phyloP scores from a whole-genome alignment of 2,329 filamentous ascomycete species.

The Talaromyces sp. region DNA sequence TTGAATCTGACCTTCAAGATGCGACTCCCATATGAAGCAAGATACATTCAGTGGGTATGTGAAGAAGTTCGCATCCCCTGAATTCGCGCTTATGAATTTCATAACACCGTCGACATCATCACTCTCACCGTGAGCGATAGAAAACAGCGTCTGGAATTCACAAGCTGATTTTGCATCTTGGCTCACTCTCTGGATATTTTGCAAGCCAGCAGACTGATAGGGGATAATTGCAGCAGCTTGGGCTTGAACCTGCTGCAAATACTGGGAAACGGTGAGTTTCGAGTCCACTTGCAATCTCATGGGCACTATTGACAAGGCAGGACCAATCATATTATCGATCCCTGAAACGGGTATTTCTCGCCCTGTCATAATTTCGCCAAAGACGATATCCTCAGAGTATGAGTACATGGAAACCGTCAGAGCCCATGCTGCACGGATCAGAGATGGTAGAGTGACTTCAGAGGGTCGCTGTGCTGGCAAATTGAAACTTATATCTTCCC shows the following conservation, averaged over 20 bases:
- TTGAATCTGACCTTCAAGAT: slow-evolving; percentile 12
- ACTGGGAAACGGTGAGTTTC: slow-evolving; percentile 40
- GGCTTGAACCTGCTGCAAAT: slow-evolving; percentile 52
- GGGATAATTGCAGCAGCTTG: slow-evolving; percentile 58
- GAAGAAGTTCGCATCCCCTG: slow-evolving; percentile 16
- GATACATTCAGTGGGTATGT: slow-evolving; percentile 17
- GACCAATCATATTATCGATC: slow-evolving; percentile 40
- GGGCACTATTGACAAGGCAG: slow-evolving; percentile 42
- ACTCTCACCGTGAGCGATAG: slow-evolving; percentile 15
- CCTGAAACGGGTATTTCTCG: slow-evolving; percentile 35
- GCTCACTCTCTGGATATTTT: slow-evolving; percentile 24
- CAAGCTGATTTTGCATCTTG: slow-evolving; percentile 16
- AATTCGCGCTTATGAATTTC: slow-evolving; percentile 15
- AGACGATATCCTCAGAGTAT: slow-evolving; percentile 39
- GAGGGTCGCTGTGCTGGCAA: slow-evolving; percentile 8
- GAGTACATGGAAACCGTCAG: slow-evolving; percentile 38
- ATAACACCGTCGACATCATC: slow-evolving; percentile 34
- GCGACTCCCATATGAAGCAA: slow-evolving; percentile 15
- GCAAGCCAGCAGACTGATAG: slow-evolving; percentile 50
- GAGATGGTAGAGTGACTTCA: slow-evolving; percentile 28
- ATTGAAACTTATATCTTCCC: slow-evolving; percentile 10
- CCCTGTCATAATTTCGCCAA: slow-evolving; percentile 44
- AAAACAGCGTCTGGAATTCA: slow-evolving; percentile 16
- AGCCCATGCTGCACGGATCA: slow-evolving; percentile 43
- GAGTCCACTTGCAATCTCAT: slow-evolving; percentile 35